Evolutionary conservation across 1,284 basidiomycete genomes (phyloP).

Genomic region (Cutaneotrichosporon daszewskae): DNA sequence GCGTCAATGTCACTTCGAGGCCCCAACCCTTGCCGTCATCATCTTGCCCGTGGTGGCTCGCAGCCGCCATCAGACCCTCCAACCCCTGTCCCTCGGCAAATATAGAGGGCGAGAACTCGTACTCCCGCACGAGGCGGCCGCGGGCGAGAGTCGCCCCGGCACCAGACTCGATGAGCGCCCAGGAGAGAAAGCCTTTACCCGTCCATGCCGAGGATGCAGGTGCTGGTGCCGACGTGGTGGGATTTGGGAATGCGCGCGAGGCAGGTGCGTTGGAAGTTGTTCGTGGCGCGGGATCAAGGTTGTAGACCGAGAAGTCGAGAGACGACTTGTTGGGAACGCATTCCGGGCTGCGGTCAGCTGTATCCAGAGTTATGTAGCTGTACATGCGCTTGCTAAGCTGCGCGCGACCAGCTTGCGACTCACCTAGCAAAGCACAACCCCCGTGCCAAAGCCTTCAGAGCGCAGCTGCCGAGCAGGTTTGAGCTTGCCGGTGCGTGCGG

Average conservation of each 20-base stretch:
- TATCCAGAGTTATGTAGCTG: no score
- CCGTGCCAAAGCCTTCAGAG: slow-evolving; percentile 32
- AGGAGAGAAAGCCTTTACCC: slow-evolving; percentile 41
- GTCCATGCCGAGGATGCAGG: slow-evolving; percentile 20
- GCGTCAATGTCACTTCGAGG: slow-evolving; percentile 35
- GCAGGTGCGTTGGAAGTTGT: slow-evolving; percentile 9
- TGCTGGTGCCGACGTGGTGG: background rate
- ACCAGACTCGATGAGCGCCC: slow-evolving; percentile 30
- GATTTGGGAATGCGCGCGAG: slow-evolving; percentile 6
- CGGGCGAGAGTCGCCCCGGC: slow-evolving; percentile 30
- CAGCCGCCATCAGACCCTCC: slow-evolving; percentile 39
- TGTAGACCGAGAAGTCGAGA: slow-evolving; percentile 44
- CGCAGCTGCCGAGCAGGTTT: slow-evolving; percentile 28
- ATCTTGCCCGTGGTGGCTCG: background rate
- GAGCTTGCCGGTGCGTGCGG: slow-evolving; percentile 8
- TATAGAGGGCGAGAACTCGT: slow-evolving; percentile 32
- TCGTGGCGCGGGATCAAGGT: slow-evolving; percentile 30
- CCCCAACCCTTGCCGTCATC: slow-evolving; percentile 43
- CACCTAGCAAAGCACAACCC: slow-evolving; percentile 43
- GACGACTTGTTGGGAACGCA: slow-evolving; percentile 31
- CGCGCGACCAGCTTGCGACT: slow-evolving; percentile 2
- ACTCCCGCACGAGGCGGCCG: slow-evolving; percentile 33
- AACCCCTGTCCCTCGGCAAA: slow-evolving; percentile 34
- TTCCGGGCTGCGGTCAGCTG: slow-evolving; percentile 29
- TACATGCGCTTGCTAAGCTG: no score